These are phyloP conservation scores for Acarospora socialis DNA, from an alignment of 2,329 filamentous ascomycete species.

Conservation along the genomic window DNA sequence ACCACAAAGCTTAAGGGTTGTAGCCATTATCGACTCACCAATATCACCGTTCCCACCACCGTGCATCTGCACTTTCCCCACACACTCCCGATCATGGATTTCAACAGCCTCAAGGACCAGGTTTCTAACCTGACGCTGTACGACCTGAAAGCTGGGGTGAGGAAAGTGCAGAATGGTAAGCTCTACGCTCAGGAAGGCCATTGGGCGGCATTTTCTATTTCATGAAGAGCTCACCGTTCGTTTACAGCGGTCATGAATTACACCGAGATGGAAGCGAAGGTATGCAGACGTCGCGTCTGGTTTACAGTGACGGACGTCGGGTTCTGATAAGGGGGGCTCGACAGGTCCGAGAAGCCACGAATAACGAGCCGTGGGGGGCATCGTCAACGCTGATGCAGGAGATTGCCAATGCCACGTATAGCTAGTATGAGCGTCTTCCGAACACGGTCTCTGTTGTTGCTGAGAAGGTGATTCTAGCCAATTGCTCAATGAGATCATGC, in stretches of 20 bases:
- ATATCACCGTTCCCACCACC: slow-evolving; percentile 10
- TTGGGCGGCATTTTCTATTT: slow-evolving; percentile 7
- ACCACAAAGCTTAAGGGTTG: no score
- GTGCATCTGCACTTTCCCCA: neutral
- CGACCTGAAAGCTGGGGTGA: slow-evolving; percentile 85
- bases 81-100: slow-evolving; percentile 50
- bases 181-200: slow-evolving; percentile 10
- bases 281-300: slow-evolving; percentile 20
- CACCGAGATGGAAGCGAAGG: slow-evolving; percentile 76
- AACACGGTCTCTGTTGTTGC: slow-evolving; percentile 6
- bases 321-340: slow-evolving; percentile 17
- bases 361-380: slow-evolving; percentile 95
- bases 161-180: slow-evolving; percentile 93
- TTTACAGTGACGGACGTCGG: no score
- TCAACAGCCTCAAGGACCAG: slow-evolving; percentile 69
- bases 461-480: slow-evolving; percentile 43
- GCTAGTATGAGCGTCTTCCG: slow-evolving; percentile 55
- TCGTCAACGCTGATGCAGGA: slow-evolving; percentile 85
- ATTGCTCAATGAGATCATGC: slow-evolving; percentile 98
- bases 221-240: slow-evolving; percentile 14
- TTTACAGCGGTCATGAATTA: slow-evolving; percentile 84
- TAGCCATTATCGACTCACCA: neutral
- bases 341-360: slow-evolving; percentile 91
- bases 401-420: slow-evolving; percentile 94
- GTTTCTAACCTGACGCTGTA: slow-evolving; percentile 88